A percentile compares a stretch with the other conserved stretches of the same genome.
These are phyloP conservation scores for Termitomyces sp. DNA, from an alignment of 768 basidiomycete genomes.

Conservation along the genomic window DNA sequence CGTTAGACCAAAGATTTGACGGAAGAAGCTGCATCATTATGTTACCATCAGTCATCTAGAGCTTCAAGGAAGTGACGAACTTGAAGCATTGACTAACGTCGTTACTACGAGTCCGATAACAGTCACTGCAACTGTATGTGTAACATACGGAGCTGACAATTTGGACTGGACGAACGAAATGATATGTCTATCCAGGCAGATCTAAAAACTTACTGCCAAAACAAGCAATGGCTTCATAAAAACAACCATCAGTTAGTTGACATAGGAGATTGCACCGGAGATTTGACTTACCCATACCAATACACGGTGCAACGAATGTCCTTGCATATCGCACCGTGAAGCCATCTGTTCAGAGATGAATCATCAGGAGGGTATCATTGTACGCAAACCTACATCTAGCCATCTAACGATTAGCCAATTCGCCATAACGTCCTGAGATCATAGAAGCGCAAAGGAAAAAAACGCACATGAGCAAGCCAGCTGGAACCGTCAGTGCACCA, in stretches of 20 bases:
- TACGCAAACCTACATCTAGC: conserved; percentile 9
- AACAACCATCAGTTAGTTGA: background rate
- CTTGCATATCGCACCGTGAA: conserved; percentile 28
- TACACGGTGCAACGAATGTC: conserved; percentile 32
- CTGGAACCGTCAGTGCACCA: conserved; percentile 29
- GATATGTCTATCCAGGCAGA: background rate
- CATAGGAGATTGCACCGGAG: background rate
- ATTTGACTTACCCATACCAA: conserved; percentile 30
- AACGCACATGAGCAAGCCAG: conserved; percentile 28
- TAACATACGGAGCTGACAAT: conserved; percentile 30
- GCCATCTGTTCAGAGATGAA: conserved; percentile 21
- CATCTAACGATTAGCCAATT: background rate
- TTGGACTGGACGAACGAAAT: conserved; percentile 21
- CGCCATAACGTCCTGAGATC: background rate
- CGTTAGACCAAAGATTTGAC: conserved; percentile 31
- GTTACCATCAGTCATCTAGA: background rate
- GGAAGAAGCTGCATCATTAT: conserved; percentile 24
- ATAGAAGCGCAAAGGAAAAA: background rate
- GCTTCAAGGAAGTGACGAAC: conserved; percentile 15
- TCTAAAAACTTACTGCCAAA: conserved; percentile 26
- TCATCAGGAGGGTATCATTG: background rate
- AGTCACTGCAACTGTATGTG: conserved; percentile 35
- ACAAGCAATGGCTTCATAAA: conserved; percentile 26
- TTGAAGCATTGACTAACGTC: conserved; percentile 36
- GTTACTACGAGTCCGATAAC: conserved; percentile 30